Evolutionary conservation across 2,329 filamentous ascomycete species (phyloP), one percentile per base, ranked within the genome.

Genomic region (Aureobasidium mangrovei): DNA sequence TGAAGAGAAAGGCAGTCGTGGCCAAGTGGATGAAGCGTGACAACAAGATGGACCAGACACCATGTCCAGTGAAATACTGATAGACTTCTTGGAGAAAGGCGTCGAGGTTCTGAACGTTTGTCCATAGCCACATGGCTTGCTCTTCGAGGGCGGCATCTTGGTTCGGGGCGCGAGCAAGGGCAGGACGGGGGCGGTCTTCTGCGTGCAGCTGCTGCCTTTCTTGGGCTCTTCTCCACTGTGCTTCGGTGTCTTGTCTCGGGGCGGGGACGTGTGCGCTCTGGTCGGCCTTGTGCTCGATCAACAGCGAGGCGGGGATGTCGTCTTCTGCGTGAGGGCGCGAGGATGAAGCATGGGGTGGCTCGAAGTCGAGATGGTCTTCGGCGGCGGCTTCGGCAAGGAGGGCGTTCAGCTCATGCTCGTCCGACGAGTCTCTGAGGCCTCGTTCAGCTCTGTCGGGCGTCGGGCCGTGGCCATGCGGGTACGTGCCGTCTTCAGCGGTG

Each of bases 71-170:
- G 64, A 87, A 95, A 69, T 95, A 96, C 60, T 86, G 78, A 67
- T 96, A 96, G 3, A 95, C 88, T 58, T 86, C 86, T 54, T 82
- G 80, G 65, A 95, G 82, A 67, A 95, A 96, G 62, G 83, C 85
- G 69, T 96, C 91, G 52, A 96, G 75, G 64, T 95, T 93, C 36
- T 87, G 82, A 55, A 93, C 88, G 64, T 95, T 95, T 53, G 88
- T 88, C 87, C 91, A 96, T 70, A 88, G 81, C 85, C 89, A 96
- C 74, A 95, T 81, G 3, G 91, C 90, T 68, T 84, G 86, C 65
- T 91, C 86, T 68, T 83, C 83, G 0, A 82, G 80, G 62, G 81
- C 79, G 29, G 26, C 43, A 45, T 53, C 33, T 10, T 26, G 39
- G 31, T 47, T 58, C 24, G 53, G 48, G 26, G 58, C 24, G 54